Base-by-base conservation (phyloP, 148 eudicot genomes). In the Arctostaphylos glauca region DNA sequence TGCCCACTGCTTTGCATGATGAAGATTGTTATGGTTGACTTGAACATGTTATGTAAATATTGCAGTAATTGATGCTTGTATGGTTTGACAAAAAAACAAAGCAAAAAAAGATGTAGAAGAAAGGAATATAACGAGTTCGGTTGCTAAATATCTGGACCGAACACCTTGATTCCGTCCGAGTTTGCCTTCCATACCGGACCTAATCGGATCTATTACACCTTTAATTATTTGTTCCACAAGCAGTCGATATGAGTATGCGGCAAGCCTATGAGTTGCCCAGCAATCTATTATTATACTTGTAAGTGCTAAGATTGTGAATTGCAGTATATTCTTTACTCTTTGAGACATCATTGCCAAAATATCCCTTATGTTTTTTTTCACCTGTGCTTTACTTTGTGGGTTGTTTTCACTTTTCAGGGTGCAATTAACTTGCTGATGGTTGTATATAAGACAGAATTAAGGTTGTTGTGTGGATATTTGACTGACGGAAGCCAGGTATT, bases 401-500 rank as follows among this genome's bases (percentile, higher is more conserved):
- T 41, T 23, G 47, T n/a, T n/a, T n/a, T n/a, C n/a, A n/a, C n/a
- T 9, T 78, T 67, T 64, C 78, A 96, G 99, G 99, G 99, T 86
- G 99, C 99, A 81, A 94, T 96, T 78, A 90, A 96, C 85, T 88
- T 96, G 84, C 85, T 94, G 76, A 77, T 93, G 86, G 95, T 97
- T 83, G 98, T 94, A 43, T 94, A 96, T 84, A 96, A 96, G 83
- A 94, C 91, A 85, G 98, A 96, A 81, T 89, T 96, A 79, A 87
- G 83, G 83, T 84, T 89, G 50, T 52, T 93, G 83, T 93, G 94
- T 73, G 99, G 99, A 46, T 94, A 91, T 88, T 85, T 94, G 92
- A 93, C 98, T 44, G 86, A 94, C 79, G 94, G 91, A 83, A 90
- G 99, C 94, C 93, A 92, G 99, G 99, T 96, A 89, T 76, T 62